These are phyloP conservation scores for Cardamine occulta DNA, from an alignment of 345 rosid genomes.

Conservation along the genomic window DNA sequence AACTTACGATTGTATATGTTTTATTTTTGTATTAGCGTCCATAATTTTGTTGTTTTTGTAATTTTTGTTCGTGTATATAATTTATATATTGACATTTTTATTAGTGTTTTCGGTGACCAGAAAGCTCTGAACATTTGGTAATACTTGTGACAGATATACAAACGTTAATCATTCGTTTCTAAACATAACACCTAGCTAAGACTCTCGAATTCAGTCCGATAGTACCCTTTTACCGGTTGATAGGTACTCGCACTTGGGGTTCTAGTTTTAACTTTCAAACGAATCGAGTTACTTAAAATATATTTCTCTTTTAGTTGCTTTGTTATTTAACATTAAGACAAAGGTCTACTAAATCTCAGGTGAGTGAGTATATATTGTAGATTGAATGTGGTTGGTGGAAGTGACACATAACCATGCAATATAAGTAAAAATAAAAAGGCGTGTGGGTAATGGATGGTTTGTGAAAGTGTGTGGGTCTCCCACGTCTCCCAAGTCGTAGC, in stretches of 20 bases:
- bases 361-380: conserved; percentile 2
- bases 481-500: conserved; percentile 37
- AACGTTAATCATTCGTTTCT: background rate
- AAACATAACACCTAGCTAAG: background rate
- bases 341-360: conserved; percentile 33
- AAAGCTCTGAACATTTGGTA: background rate
- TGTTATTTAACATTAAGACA: conserved; percentile 10
- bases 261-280: background rate
- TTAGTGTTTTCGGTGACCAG: background rate
- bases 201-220: background rate
- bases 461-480: conserved; percentile 44
- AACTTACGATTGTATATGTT: background rate
- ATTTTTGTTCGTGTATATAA: conserved; percentile 8
- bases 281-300: background rate
- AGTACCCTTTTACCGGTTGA: background rate
- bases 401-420: conserved; percentile 40
- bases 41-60: background rate
- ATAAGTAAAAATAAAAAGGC: conserved; percentile 27
- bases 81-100: background rate
- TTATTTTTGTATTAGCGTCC: background rate
- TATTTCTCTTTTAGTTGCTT: background rate
- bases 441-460: conserved; percentile 34
- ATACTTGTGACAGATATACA: background rate
- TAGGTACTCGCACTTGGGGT: background rate
- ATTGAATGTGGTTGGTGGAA: conserved; percentile 39